A percentile compares a stretch with the other conserved stretches of the same genome.
phyloP scores from a whole-genome alignment of 805 yeast genomes.

The Candida pini region DNA sequence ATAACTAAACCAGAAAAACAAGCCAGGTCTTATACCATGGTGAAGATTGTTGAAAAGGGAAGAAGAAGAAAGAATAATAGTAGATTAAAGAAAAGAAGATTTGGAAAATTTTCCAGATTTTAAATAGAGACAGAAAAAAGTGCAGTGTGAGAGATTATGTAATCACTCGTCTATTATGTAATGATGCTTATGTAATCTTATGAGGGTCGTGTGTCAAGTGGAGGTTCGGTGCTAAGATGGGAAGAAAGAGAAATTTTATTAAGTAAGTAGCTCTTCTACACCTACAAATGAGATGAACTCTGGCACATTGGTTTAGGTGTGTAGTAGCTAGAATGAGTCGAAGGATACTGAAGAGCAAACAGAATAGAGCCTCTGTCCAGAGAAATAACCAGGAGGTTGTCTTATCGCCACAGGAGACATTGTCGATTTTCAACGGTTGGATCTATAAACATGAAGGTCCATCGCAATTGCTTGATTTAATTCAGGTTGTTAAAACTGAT shows the following conservation, averaged over 20 bases:
- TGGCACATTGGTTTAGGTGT: too few species aligned
- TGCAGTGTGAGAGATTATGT: constrained; percentile 8
- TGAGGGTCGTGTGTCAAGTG: too few species aligned
- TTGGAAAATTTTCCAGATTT: constrained; percentile 1
- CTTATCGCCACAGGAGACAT: constrained; percentile 31
- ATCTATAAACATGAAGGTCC: constrained; percentile 25
- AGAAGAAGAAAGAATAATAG: constrained; percentile 4
- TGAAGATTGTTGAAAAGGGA: constrained; percentile 36
- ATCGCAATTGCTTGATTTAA: constrained; percentile 33
- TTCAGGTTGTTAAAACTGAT: constrained; percentile 67
- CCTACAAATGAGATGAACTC: too few species aligned
- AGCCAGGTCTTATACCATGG: constrained; percentile 23
- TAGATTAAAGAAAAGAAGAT: constrained; percentile 3
- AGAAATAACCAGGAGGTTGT: too few species aligned
- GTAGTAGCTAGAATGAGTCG: constrained; percentile 23
- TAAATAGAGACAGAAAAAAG: constrained; percentile 1
- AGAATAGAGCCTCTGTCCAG: too few species aligned
- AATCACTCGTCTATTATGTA: too few species aligned
- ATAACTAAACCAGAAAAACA: constrained; percentile 8
- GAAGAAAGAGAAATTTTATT: too few species aligned
- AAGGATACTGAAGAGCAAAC: too few species aligned
- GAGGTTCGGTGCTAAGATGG: too few species aligned
- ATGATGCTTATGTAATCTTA: too few species aligned
- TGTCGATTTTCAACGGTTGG: constrained; percentile 28
- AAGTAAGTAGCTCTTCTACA: too few species aligned